Base-by-base conservation (phyloP, 208 protist species). In the Crithidia expoeki region DNA sequence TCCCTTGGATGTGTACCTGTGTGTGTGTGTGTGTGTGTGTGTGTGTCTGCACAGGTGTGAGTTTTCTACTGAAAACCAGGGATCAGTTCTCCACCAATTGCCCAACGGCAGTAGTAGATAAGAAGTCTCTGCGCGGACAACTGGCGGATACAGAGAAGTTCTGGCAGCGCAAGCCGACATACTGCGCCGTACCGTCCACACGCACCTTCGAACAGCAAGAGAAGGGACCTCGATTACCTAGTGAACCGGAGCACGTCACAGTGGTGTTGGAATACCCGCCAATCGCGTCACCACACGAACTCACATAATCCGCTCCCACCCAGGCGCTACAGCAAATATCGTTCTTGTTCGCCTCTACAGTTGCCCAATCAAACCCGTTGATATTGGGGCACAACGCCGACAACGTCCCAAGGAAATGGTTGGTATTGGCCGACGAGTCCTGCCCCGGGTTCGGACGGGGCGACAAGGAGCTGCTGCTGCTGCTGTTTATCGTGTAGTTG, bases 211-310 rank as follows among this genome's bases (percentile, higher is more conserved):
- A 36, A 23, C 70, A 76, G 55, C 70, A 76, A 2, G 70, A 76
- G 21, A 76, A 76, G 1, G 30, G 28, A 17, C 70, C 70, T 27
- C 70, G 60, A 36, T 36, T 69, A 32, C 70, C 70, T 0, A 76
- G 44, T 4, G 70, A 65, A 21, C 70, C 70, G 40, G 60, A 68
- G 25, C 70, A 76, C 14, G 70, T 76, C 17, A 76, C 70, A 17
- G 65, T 58, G 0, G 70, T 46, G 25, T 57, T 63, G 0, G 70
- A 50, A 9, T 64, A 76, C 14, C n/a, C 42, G 4, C 34, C 40
- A 44, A 76, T 69, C 0, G 42, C 16, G 23, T 76, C 46, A 25
- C 70, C 70, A 42, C 70, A 76, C 0, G 70, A 16, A 0, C 28
- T 58, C 1, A 42, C 30, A 21, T 76, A 65, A 4, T 61, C 55